Evolutionary conservation across 163 green algal genomes (phyloP).

Genomic region (Picocystis sp.): DNA sequence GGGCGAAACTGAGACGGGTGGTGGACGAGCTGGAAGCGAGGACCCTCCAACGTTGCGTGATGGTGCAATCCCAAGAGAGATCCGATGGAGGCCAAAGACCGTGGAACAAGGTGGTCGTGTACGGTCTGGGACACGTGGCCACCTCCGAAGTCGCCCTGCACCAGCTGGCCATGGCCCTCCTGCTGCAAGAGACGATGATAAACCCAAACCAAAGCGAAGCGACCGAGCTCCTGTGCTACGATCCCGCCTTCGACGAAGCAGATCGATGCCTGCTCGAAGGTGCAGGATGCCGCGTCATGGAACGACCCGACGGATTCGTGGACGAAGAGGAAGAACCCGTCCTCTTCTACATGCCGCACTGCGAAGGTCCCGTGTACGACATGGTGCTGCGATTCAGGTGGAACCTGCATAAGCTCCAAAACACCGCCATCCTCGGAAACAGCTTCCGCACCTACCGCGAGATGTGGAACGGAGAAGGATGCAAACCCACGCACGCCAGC

Average conservation of each 20-base stretch:
- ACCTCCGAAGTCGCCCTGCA: conserved; percentile 28
- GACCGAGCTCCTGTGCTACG: conserved; percentile 18
- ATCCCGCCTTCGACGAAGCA: conserved; percentile 26
- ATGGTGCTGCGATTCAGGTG: conserved; percentile 37
- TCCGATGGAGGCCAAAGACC: too few relatives aligned
- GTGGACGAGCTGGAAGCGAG: too few relatives aligned
- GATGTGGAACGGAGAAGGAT: conserved; percentile 7
- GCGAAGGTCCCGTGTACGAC: conserved; percentile 38
- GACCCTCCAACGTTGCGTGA: too few relatives aligned
- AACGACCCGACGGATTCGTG: conserved; percentile 23
- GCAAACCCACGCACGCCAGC: too few relatives aligned
- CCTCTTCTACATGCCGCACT: conserved; percentile 63
- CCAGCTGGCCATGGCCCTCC: conserved; percentile 41
- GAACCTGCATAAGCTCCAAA: conserved; percentile 10
- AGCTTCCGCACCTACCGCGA: conserved; percentile 30
- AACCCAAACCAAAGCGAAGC: not conserved
- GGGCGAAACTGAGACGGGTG: too few relatives aligned
- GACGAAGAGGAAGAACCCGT: conserved; percentile 22
- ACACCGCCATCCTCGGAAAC: conserved; percentile 41
- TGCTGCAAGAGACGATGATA: conserved; percentile 22
- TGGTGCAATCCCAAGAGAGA: too few relatives aligned
- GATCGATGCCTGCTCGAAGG: conserved; percentile 25
- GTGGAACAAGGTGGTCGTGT: conserved; percentile 37
- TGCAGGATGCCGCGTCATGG: conserved; percentile 16
- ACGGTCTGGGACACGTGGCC: conserved; percentile 38